Conservation (phyloP, 495 filamentous ascomycete genomes). For the Penicillium coffeae region DNA sequence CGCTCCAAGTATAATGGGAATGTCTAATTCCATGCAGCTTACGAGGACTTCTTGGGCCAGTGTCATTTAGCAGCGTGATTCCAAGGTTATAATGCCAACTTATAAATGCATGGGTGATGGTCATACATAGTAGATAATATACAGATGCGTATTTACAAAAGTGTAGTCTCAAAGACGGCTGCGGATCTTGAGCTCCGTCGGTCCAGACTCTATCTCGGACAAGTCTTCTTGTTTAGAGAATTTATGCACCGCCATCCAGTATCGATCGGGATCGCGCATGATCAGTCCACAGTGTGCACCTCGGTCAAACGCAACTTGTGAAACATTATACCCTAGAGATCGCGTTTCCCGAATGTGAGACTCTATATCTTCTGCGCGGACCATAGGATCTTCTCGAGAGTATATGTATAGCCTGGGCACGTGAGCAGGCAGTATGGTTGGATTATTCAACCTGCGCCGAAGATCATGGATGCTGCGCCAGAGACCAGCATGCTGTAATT, state of each 20-base stretch:
- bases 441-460: conserved; percentile 22
- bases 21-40: too few species aligned
- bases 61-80: too few species aligned
- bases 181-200: background rate
- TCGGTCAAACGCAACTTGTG: conserved; percentile 23
- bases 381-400: conserved; percentile 32
- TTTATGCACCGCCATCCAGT: conserved; percentile 21
- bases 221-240: conserved; percentile 17
- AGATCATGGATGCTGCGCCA: conserved; percentile 22
- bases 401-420: conserved; percentile 31
- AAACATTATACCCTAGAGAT: conserved; percentile 23
- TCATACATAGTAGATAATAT: background rate
- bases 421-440: conserved; percentile 13
- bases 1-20: too few species aligned
- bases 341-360: conserved; percentile 27
- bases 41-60: too few species aligned
- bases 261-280: conserved; percentile 19
- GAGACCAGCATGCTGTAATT: conserved; percentile 16
- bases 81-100: too few species aligned
- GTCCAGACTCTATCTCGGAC: background rate
- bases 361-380: conserved; percentile 34
- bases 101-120: too few species aligned
- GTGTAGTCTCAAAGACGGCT: conserved; percentile 5
- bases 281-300: conserved; percentile 33
- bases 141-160: background rate